Evolutionary conservation across 352 stramenopile genomes (phyloP), one percentile per base, ranked within the genome.

Genomic region (Phytophthora ramorum): DNA sequence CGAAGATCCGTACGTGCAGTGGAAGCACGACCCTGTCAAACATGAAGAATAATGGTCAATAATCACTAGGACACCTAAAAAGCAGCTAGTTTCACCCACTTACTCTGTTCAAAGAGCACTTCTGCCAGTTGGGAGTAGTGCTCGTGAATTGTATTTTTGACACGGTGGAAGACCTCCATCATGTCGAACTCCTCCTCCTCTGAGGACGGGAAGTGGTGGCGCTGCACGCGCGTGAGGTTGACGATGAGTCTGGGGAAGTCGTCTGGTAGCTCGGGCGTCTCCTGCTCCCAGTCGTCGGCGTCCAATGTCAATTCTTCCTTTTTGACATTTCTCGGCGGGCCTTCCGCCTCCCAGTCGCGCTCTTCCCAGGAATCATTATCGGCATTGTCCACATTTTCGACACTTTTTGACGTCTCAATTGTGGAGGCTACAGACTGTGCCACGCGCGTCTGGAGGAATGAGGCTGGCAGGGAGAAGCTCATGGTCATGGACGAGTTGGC

Each of bases 181-280:
- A 75, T 66, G 43, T 75, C 71, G 7, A 66, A 56, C 14, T 71
- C 66, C 16, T 56, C 43, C n/a, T 78, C 72, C 4, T 58, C 63
- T 1, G 48, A 61, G 50, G 22, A 35, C 19, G 22, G 75, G 73
- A 41, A 89, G 48, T 91, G 78, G 4, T 89, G 71, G 7, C 72
- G 66, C 53, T 86, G 79, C 24, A 91, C 51, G 3, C 76, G 70
- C 34, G 82, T 85, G 45, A 91, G 56, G 56, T 92, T 92, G 19
- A 92, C 70, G 20, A 92, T 69, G 26, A 92, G 75, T 47, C 88
- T 48, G 2, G 84, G 84, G 48, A 92, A 92, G 44, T 91, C 82
- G 37, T 92, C 82, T 0, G 84, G 84, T 9, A 92, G 65, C 0
- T 82, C 77, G 1, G 66, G 65, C 13, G 57, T 41, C 8, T 79